Conservation (phyloP, 192 early-diverging fungal genomes). For the Entomortierella beljakovae region DNA sequence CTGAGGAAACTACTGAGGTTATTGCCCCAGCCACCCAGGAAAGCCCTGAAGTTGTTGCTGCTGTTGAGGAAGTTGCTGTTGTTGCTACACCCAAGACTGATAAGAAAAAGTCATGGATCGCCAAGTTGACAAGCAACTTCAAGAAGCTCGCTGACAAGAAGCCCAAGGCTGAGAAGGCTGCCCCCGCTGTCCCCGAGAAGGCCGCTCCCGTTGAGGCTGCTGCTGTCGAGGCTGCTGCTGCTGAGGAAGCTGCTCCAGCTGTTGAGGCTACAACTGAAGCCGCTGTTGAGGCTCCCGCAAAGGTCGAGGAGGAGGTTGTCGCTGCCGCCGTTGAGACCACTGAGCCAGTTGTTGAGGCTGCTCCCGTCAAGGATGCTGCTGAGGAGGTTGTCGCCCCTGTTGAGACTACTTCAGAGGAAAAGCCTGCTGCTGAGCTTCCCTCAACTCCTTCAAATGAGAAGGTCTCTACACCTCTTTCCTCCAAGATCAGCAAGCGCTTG, state of each 20-base stretch:
- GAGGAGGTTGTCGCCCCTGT: constrained; percentile 11
- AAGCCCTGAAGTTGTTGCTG: constrained; percentile 22
- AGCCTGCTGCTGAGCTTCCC: constrained; percentile 37
- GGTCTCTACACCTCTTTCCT: constrained; percentile 17
- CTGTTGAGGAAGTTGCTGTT: constrained; percentile 25
- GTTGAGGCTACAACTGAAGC: neutral
- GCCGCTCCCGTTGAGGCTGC: neutral
- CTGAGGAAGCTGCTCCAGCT: neutral
- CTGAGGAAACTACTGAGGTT: constrained; percentile 20
- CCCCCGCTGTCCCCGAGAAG: constrained; percentile 14
- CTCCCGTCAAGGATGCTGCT: constrained; percentile 16
- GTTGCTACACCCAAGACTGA: constrained; percentile 16
- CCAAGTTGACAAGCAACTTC: constrained; percentile 47
- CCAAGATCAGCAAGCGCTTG: constrained; percentile 45
- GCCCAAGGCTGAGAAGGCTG: constrained; percentile 46
- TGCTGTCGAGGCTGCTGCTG: constrained; percentile 9
- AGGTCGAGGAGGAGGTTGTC: neutral
- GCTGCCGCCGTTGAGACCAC: neutral
- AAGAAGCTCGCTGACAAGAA: constrained; percentile 51
- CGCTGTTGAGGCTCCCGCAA: constrained; percentile 10
- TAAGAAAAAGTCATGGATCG: constrained; percentile 53
- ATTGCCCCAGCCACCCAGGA: constrained; percentile 5
- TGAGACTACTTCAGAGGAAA: constrained; percentile 22
- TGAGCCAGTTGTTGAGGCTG: neutral
- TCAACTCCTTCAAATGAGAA: constrained; percentile 24